Percentiles rank a stretch among this genome's conserved stretches.
Conservation (phyloP, 1,284 basidiomycete species). For the Inonotus hispidus region DNA sequence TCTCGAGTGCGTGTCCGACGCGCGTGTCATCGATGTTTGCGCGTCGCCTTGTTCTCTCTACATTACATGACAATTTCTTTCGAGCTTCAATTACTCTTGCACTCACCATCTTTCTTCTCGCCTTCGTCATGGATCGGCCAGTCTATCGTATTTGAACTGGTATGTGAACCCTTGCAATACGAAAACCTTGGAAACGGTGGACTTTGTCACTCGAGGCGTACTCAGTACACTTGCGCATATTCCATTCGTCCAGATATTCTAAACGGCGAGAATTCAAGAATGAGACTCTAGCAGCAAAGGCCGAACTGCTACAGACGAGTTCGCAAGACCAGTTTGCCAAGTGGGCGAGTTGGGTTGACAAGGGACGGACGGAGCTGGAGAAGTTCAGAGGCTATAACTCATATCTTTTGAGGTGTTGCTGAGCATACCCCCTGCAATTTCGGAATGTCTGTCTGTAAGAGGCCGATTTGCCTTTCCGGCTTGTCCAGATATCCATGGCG, state of each 20-base stretch:
- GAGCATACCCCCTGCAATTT: no score
- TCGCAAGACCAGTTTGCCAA: constrained; percentile 98
- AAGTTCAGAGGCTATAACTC: constrained; percentile 74
- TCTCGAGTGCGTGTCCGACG: background rate
- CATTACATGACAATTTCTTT: background rate
- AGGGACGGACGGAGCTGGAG: constrained; percentile 91
- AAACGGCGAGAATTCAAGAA: constrained; percentile 68
- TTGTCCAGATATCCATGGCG: no score
- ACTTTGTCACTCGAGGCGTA: constrained; percentile 47
- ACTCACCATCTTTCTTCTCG: constrained; percentile 73
- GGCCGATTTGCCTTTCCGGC: no score
- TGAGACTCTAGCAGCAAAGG: constrained; percentile 75
- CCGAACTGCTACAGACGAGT: constrained; percentile 84
- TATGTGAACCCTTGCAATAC: constrained; percentile 40
- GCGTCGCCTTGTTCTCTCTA: background rate
- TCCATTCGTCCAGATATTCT: constrained; percentile 48
- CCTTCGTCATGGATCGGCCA: constrained; percentile 84
- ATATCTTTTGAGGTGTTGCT: no score
- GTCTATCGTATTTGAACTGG: constrained; percentile 72
- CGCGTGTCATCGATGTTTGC: background rate
- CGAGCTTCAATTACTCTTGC: constrained; percentile 62
- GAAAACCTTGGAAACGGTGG: background rate
- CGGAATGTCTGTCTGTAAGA: no score
- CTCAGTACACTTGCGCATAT: constrained; percentile 59
- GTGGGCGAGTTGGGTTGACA: constrained; percentile 97